A percentile compares a stretch with the other conserved stretches of the same genome.
Conservation (phyloP, 306 rosid species). For the Pyrus communis region DNA sequence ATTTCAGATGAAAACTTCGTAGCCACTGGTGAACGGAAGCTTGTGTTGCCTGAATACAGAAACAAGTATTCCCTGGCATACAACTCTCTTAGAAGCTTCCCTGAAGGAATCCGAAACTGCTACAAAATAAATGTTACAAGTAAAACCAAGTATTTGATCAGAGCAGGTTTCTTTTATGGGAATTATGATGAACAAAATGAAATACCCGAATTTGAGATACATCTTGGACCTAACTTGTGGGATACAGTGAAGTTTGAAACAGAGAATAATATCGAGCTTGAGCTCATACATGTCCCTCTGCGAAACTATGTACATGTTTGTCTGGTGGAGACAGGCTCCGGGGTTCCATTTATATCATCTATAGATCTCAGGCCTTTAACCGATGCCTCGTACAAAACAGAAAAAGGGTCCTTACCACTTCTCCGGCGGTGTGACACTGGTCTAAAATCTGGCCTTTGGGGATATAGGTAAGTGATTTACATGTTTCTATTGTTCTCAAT, state of each 20-base stretch:
- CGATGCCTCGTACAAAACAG: too few relatives aligned
- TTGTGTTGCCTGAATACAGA: not conserved
- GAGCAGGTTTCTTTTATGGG: constrained; percentile 24
- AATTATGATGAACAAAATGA: constrained; percentile 21
- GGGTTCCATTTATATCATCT: too few relatives aligned
- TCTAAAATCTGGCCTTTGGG: too few relatives aligned
- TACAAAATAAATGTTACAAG: constrained; percentile 17
- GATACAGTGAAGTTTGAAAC: too few relatives aligned
- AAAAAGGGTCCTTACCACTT: too few relatives aligned
- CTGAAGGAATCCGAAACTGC: constrained; percentile 30
- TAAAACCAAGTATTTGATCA: constrained; percentile 16
- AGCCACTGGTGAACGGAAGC: not conserved
- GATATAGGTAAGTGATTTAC: too few relatives aligned
- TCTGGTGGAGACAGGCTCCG: too few relatives aligned
- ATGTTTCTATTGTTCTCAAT: too few relatives aligned
- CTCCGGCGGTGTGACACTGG: fast-evolving
- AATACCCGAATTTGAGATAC: not conserved
- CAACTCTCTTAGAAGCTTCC: constrained; percentile 31
- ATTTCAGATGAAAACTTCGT: not conserved
- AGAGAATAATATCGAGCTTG: too few relatives aligned
- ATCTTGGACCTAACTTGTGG: constrained; percentile 26
- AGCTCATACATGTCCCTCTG: too few relatives aligned
- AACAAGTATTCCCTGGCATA: not conserved
- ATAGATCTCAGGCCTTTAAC: too few relatives aligned
- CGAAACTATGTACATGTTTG: too few relatives aligned